A percentile compares a stretch with the other conserved stretches of the same genome.
These are phyloP conservation scores for Malus hybrid DNA, from an alignment of 331 rosid species.

Conservation along the genomic window DNA sequence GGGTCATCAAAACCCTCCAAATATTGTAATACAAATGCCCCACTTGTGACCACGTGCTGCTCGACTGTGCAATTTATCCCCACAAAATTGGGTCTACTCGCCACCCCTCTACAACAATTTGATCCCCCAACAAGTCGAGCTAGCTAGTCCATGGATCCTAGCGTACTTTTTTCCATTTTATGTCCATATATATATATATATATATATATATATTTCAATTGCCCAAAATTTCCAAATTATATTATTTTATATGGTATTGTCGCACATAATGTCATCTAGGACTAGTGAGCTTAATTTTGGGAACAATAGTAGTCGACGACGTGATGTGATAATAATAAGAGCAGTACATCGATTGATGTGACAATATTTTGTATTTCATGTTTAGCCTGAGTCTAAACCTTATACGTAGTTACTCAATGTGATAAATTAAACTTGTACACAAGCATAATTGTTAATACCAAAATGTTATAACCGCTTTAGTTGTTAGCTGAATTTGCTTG, in stretches of 20 bases:
- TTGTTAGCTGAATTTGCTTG: background rate
- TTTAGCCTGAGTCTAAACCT: too few relatives aligned
- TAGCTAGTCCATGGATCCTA: slow-evolving; percentile 25
- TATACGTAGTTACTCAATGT: too few relatives aligned
- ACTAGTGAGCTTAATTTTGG: background rate
- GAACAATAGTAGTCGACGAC: too few relatives aligned
- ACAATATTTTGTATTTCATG: background rate
- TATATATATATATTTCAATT: too few relatives aligned
- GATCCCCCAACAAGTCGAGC: background rate
- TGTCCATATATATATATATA: too few relatives aligned
- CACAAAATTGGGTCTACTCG: slow-evolving; percentile 13
- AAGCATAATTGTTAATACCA: too few relatives aligned
- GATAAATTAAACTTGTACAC: background rate
- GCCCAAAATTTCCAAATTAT: background rate
- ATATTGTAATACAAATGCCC: slow-evolving; percentile 16
- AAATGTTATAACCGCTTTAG: too few relatives aligned
- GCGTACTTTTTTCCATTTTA: slow-evolving; percentile 33
- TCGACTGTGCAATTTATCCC: slow-evolving; percentile 37
- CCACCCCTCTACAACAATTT: background rate
- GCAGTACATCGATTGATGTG: background rate
- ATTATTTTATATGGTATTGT: background rate
- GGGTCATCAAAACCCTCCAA: slow-evolving; percentile 27
- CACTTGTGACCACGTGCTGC: slow-evolving; percentile 61
- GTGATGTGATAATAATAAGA: background rate
- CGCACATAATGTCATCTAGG: background rate